Percentiles rank a stretch among this genome's conserved stretches.
Conservation (phyloP, 164 flowering plant species). For the Tinospora cordifolia region DNA sequence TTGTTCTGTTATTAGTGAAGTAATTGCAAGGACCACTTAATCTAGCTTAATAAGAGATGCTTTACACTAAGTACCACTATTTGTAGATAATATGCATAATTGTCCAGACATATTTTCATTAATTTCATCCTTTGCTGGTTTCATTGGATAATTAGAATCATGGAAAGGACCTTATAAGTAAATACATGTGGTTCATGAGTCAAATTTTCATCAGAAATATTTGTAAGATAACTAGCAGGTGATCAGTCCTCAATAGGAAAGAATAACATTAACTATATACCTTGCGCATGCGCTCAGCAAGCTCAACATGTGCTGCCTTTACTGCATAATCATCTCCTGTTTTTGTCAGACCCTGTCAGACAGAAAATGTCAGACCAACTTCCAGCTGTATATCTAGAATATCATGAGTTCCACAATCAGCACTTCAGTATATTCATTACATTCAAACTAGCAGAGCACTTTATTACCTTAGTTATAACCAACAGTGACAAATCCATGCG, state of each 20-base stretch:
- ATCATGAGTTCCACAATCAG: neutral
- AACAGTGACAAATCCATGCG: slow-evolving; percentile 95
- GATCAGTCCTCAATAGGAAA: neutral
- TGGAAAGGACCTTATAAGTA: neutral
- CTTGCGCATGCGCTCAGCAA: slow-evolving; percentile 99
- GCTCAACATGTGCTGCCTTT: slow-evolving; percentile 96
- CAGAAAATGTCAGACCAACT: neutral
- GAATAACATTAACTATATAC: slow-evolving; percentile 22
- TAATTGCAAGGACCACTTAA: neutral
- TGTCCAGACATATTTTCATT: neutral
- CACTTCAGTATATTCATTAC: neutral
- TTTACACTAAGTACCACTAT: neutral
- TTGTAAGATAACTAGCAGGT: neutral
- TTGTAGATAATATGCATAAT: neutral
- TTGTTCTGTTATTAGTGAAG: neutral
- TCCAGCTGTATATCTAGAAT: neutral
- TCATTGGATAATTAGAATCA: neutral
- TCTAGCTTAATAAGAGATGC: neutral
- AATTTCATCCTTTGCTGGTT: neutral
- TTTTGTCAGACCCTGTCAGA: slow-evolving; percentile 81
- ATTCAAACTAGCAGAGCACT: neutral
- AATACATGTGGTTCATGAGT: neutral
- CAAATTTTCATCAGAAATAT: neutral
- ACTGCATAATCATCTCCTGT: slow-evolving; percentile 96
- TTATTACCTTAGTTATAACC: slow-evolving; percentile 85